These are phyloP conservation scores for Bipolaris gigantea DNA, from an alignment of 2,329 filamentous ascomycete species.

Conservation along the genomic window DNA sequence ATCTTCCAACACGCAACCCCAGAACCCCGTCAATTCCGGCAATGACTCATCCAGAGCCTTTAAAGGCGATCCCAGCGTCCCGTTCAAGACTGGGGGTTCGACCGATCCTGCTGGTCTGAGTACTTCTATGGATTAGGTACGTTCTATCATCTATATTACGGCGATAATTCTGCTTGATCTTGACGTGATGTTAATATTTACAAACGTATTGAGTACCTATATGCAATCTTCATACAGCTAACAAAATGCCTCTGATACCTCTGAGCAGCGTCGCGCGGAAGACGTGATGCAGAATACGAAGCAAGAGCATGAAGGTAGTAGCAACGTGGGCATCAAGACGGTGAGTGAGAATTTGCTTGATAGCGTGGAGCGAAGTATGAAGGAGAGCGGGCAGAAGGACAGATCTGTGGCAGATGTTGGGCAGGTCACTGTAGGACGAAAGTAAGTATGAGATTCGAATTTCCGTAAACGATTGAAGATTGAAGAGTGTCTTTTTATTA, in stretches of 20 bases:
- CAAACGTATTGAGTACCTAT: not conserved
- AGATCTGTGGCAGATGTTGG: slow-evolving; percentile 7
- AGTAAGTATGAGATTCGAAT: not conserved
- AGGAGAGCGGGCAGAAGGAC: slow-evolving; percentile 8
- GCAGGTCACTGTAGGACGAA: not conserved
- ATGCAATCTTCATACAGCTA: slow-evolving; percentile 1
- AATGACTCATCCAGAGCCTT: slow-evolving; percentile 3
- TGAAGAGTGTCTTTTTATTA: no score
- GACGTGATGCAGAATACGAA: slow-evolving; percentile 9
- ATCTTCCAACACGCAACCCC: slow-evolving; percentile 15
- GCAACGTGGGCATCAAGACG: slow-evolving; percentile 11
- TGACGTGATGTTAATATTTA: no score
- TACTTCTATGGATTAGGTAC: slow-evolving; percentile 12
- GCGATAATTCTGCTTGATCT: no score
- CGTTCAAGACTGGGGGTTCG: slow-evolving; percentile 7
- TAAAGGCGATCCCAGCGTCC: slow-evolving; percentile 9
- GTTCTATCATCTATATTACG: not conserved
- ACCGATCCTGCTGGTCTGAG: slow-evolving; percentile 5
- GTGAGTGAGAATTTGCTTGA: slow-evolving; percentile 20
- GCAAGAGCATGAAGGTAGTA: slow-evolving; percentile 5
- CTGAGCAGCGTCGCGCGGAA: slow-evolving; percentile 13
- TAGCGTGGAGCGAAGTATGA: slow-evolving; percentile 17
- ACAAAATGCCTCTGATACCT: slow-evolving; percentile 14
- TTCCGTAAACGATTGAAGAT: no score
- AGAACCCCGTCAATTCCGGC: slow-evolving; percentile 15